Percentiles rank a stretch among this genome's conserved stretches.
Evolutionary conservation across 257 asterid genomes (phyloP).

Genomic region (Fraxinus anomala): DNA sequence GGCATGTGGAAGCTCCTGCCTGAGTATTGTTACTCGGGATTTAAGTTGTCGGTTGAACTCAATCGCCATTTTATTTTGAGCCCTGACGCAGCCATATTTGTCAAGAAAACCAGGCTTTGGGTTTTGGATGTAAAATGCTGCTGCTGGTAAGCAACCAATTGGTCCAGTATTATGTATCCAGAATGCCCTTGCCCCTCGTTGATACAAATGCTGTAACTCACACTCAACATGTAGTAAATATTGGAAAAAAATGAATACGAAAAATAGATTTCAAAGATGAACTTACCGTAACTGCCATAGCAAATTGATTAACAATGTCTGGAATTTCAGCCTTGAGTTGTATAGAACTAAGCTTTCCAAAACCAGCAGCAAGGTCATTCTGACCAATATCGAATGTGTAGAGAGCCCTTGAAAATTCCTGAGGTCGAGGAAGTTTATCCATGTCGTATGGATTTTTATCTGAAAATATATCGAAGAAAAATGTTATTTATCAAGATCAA

Average conservation of each 20-base stretch:
- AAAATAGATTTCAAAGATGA: neutral
- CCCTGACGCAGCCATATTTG: conserved; percentile 42
- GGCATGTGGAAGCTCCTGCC: conserved; percentile 41
- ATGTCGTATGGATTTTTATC: conserved; percentile 26
- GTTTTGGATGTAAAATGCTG: conserved; percentile 22
- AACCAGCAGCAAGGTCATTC: conserved; percentile 40
- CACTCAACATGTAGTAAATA: neutral
- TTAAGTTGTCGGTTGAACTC: conserved; percentile 49
- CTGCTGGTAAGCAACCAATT: conserved; percentile 50
- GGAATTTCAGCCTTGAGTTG: conserved; percentile 39
- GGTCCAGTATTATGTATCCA: conserved; percentile 68
- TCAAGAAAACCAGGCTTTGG: conserved; percentile 35
- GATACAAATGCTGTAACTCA: conserved; percentile 39
- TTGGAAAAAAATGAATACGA: neutral
- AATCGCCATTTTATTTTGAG: conserved; percentile 38
- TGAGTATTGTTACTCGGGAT: conserved; percentile 30
- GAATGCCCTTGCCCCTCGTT: conserved; percentile 47
- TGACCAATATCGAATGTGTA: conserved; percentile 61
- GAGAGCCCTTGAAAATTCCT: conserved; percentile 46
- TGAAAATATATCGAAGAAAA: conserved; percentile 18
- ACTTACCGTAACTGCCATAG: conserved; percentile 41
- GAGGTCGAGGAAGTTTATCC: conserved; percentile 38
- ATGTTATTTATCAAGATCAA: neutral
- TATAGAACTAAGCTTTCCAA: conserved; percentile 28
- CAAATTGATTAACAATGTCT: conserved; percentile 39